Conservation (phyloP, 1,284 basidiomycete species). For the Bjerkandera adusta region DNA sequence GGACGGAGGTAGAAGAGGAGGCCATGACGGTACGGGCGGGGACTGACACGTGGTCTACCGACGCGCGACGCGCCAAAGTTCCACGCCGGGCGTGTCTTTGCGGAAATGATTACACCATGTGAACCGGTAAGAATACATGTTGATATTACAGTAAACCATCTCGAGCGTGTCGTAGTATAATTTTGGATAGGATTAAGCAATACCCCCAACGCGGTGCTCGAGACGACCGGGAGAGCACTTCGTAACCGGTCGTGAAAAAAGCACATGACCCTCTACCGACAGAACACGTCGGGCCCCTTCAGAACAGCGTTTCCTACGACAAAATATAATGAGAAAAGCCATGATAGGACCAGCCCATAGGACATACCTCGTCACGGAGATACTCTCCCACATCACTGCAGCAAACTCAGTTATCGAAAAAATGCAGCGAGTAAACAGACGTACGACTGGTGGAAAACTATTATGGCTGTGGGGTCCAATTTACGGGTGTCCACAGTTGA, state of each 20-base stretch:
- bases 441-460: slow-evolving; percentile 98
- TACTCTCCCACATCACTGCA: slow-evolving; percentile 95
- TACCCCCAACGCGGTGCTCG: slow-evolving; percentile 7
- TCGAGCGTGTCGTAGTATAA: slow-evolving; percentile 7
- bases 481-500: slow-evolving; percentile 97
- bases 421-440: slow-evolving; percentile 29
- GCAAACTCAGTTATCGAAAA: slow-evolving; percentile 7
- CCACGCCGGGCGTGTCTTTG: neutral
- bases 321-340: slow-evolving; percentile 14
- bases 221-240: slow-evolving; percentile 29
- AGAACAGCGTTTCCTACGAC: slow-evolving; percentile 71
- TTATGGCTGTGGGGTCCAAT: slow-evolving; percentile 96
- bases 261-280: slow-evolving; percentile 1
- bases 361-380: slow-evolving; percentile 84
- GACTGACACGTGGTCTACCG: slow-evolving; percentile 15
- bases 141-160: neutral
- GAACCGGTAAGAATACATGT: neutral
- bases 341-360: slow-evolving; percentile 5
- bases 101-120: neutral
- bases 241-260: slow-evolving; percentile 22
- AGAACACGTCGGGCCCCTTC: too few species aligned
- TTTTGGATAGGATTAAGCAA: slow-evolving; percentile 4
- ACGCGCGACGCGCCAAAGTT: neutral
- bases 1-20: slow-evolving; percentile 25
- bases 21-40: slow-evolving; percentile 22